phyloP scores from a whole-genome alignment of 805 yeast species.

The Yarrowia sp. region DNA sequence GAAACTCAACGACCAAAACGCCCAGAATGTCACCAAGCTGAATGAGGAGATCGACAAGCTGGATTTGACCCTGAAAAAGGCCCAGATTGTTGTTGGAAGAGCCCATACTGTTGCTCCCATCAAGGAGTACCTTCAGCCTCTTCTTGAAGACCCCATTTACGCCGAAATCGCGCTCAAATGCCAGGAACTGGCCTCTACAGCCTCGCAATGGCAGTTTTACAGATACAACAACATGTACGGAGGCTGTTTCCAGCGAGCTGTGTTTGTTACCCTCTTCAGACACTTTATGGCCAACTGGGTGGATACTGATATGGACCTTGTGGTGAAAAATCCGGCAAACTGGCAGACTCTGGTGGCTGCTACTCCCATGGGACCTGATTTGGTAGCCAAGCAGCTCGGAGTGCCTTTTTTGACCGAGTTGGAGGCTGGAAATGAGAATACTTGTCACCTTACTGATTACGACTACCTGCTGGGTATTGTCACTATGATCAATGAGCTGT shows the following conservation, averaged over 20 bases:
- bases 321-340: background rate
- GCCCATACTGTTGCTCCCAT: conserved; percentile 22
- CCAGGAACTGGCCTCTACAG: conserved; percentile 3
- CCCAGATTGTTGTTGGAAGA: conserved; percentile 8
- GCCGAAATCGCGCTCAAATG: background rate
- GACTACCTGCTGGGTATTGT: conserved; percentile 37
- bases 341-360: conserved; percentile 4
- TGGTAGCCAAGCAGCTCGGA: conserved; percentile 13
- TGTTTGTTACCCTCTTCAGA: background rate
- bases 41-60: conserved; percentile 13
- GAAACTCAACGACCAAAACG: conserved; percentile 14
- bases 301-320: background rate
- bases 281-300: conserved; percentile 23
- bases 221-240: conserved; percentile 26
- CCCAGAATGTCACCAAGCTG: background rate
- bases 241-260: conserved; percentile 18
- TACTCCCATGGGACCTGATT: conserved; percentile 5
- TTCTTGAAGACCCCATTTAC: conserved; percentile 6
- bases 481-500: conserved; percentile 34
- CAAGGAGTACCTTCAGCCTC: conserved; percentile 1
- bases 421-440: conserved; percentile 22
- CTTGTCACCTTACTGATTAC: conserved; percentile 31
- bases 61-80: conserved; percentile 1
- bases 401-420: conserved; percentile 14
- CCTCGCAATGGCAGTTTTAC: conserved; percentile 24